These are phyloP conservation scores for Stromatinia cepivora DNA, from an alignment of 2,329 filamentous ascomycete genomes.

Conservation along the genomic window DNA sequence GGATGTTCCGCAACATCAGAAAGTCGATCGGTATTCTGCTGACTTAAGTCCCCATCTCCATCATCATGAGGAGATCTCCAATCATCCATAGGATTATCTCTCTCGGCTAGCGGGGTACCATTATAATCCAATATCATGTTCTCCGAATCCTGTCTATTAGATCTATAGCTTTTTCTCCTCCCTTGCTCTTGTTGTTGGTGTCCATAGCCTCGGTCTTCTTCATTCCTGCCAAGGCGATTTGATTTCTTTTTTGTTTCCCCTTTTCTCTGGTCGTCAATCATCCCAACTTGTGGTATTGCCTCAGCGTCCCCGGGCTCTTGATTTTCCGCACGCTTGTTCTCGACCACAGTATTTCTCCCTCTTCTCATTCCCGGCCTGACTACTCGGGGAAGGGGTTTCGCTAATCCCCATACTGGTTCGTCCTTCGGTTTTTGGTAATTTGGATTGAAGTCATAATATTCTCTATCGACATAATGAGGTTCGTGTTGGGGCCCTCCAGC, in stretches of 20 bases:
- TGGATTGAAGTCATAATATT: slow-evolving; percentile 29
- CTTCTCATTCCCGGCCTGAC: slow-evolving; percentile 28
- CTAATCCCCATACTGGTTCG: slow-evolving; percentile 29
- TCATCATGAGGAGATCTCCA: slow-evolving; percentile 15
- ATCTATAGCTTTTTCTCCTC: slow-evolving; percentile 11
- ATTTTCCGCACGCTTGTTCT: slow-evolving; percentile 23
- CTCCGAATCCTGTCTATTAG: slow-evolving; percentile 11
- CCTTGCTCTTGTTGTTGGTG: slow-evolving; percentile 5
- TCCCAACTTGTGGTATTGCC: slow-evolving; percentile 26
- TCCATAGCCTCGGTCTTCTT: slow-evolving; percentile 18
- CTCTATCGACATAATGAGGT: slow-evolving; percentile 25
- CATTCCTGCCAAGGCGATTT: background rate
- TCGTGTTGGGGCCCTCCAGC: background rate
- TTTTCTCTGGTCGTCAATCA: slow-evolving; percentile 27
- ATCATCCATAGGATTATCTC: slow-evolving; percentile 27
- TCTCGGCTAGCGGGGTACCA: slow-evolving; percentile 22
- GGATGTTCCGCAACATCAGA: slow-evolving; percentile 17
- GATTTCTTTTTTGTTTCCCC: slow-evolving; percentile 20
- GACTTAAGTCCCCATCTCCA: background rate
- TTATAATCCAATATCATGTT: slow-evolving; percentile 8
- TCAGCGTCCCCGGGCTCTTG: slow-evolving; percentile 22
- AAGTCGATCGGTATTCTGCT: slow-evolving; percentile 11
- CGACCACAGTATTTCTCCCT: slow-evolving; percentile 18
- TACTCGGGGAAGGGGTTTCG: slow-evolving; percentile 29
- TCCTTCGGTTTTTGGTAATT: slow-evolving; percentile 26